These are phyloP conservation scores for Ricinus communis DNA, from an alignment of 345 rosid genomes.

Conservation along the genomic window DNA sequence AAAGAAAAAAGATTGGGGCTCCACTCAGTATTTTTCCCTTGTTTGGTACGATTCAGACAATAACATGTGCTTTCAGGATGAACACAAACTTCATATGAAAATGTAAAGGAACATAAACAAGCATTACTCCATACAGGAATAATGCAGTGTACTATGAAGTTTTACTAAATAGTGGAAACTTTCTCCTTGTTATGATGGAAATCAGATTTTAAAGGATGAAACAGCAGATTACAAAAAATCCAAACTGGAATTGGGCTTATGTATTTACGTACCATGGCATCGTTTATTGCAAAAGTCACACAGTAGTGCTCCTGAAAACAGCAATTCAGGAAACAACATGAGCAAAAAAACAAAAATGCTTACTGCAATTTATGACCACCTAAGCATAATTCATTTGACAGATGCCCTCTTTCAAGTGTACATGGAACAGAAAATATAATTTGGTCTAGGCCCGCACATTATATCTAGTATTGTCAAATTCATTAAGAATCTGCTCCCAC, in stretches of 20 bases:
- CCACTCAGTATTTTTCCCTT: not conserved
- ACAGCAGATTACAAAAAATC: conserved; percentile 5
- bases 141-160: not conserved
- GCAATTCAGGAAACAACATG: conserved; percentile 21
- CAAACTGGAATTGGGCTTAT: conserved; percentile 3
- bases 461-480: conserved; percentile 3
- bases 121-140: not conserved
- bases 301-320: conserved; percentile 78
- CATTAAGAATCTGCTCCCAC: conserved; percentile 4
- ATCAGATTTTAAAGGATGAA: conserved; percentile 10
- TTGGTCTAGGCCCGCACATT: conserved; percentile 10
- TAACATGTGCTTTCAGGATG: not conserved
- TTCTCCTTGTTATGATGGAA: not conserved
- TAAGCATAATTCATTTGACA: not conserved
- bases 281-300: conserved; percentile 80
- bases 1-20: not conserved
- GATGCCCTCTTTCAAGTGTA: not conserved
- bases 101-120: not conserved
- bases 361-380: conserved; percentile 12
- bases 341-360: conserved; percentile 9
- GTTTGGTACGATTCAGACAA: not conserved
- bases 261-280: conserved; percentile 63
- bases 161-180: not conserved
- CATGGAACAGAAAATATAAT: not conserved
- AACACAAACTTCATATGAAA: not conserved